Evolutionary conservation across 768 basidiomycete genomes (phyloP).

Genomic region (Lentinula detonsa): DNA sequence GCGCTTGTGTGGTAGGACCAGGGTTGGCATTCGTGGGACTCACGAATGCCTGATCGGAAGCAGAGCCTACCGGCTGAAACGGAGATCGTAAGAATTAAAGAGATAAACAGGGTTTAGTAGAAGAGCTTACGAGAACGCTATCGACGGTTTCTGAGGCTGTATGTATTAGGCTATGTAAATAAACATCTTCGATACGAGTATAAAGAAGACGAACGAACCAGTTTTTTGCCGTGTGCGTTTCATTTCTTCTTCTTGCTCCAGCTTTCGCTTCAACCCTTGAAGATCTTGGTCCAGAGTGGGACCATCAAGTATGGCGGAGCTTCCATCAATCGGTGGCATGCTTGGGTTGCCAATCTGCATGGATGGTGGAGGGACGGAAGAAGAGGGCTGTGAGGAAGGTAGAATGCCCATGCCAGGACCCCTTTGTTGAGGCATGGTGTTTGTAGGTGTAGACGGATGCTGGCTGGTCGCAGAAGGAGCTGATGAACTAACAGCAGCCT

Average conservation of each 20-base stretch:
- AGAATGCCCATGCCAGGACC: slow-evolving; percentile 2
- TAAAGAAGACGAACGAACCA: slow-evolving; percentile 35
- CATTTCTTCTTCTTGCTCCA: slow-evolving; percentile 60
- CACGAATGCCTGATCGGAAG: slow-evolving; percentile 3
- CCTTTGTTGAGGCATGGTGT: background rate
- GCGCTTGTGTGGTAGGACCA: slow-evolving; percentile 13
- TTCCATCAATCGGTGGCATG: background rate
- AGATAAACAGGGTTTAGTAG: background rate
- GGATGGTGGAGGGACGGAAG: background rate
- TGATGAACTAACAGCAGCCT: slow-evolving; percentile 22
- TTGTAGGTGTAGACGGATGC: slow-evolving; percentile 11
- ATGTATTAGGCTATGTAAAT: slow-evolving; percentile 11
- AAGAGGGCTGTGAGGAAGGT: background rate
- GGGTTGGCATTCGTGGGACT: background rate
- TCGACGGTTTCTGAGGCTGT: slow-evolving; percentile 39
- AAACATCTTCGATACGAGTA: slow-evolving; percentile 13
- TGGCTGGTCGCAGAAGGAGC: slow-evolving; percentile 18
- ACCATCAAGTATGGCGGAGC: background rate
- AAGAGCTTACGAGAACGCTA: slow-evolving; percentile 33
- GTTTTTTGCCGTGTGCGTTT: slow-evolving; percentile 73
- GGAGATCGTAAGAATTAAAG: slow-evolving; percentile 8
- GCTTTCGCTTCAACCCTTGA: slow-evolving; percentile 69
- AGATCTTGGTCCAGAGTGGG: slow-evolving; percentile 48
- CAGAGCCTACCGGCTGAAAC: slow-evolving; percentile 4
- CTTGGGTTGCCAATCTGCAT: slow-evolving; percentile 6